These are phyloP conservation scores for Cyberlindnera suaveolens DNA, from an alignment of 805 yeast species.

Conservation along the genomic window DNA sequence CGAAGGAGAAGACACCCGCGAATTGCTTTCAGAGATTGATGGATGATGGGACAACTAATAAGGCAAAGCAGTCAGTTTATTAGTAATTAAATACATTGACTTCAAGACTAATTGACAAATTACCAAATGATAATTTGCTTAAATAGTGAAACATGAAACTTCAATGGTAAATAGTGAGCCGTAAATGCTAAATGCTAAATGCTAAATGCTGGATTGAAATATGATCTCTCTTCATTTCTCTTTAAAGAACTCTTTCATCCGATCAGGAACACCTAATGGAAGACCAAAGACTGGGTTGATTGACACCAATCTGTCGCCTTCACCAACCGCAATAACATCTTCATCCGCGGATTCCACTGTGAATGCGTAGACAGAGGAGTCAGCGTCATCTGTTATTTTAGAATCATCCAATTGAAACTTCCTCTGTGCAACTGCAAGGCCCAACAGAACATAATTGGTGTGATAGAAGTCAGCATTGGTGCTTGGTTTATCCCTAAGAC, in stretches of 20 bases:
- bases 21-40: too few species aligned
- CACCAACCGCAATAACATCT: constrained; percentile 15
- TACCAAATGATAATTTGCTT: too few species aligned
- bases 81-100: too few species aligned
- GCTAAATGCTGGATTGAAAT: too few species aligned
- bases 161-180: too few species aligned
- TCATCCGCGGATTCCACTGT: constrained; percentile 2
- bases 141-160: too few species aligned
- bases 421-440: constrained; percentile 38
- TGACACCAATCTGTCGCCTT: constrained; percentile 20
- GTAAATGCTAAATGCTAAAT: too few species aligned
- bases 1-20: too few species aligned
- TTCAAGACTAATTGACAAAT: too few species aligned
- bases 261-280: constrained; percentile 38
- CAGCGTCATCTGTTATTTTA: neutral
- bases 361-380: constrained; percentile 9
- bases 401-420: constrained; percentile 6
- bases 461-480: constrained; percentile 80
- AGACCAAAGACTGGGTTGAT: constrained; percentile 58
- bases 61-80: too few species aligned
- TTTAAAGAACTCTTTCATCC: constrained; percentile 9
- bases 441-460: constrained; percentile 77
- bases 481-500: constrained; percentile 86
- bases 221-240: too few species aligned
- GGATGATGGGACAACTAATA: too few species aligned